Evolutionary conservation across 2,329 filamentous ascomycete genomes (phyloP), one percentile per base, ranked within the genome.

Genomic region (Pseudocercospora musae): DNA sequence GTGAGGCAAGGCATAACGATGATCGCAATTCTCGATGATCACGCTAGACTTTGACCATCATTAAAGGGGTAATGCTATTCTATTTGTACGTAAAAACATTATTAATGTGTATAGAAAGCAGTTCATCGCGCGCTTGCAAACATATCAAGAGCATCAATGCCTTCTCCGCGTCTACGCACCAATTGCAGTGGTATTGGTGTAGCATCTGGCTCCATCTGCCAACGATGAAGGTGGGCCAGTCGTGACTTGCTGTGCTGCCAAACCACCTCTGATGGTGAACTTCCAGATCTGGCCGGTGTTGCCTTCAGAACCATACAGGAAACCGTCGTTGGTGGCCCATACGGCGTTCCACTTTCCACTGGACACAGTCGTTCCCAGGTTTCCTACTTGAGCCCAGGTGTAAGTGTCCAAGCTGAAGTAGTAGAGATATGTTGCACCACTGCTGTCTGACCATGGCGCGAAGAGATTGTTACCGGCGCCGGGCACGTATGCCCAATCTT

Each of bases 401-500:
- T 42, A 37, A 7, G 60, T 42, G 1, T 4, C 27, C n/a, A 59
- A 18, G 9, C 50, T 49, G 53, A 66, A 63, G 5, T 10, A 13
- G 37, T 59, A 50, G 10, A 66, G 44, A 4, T 33, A 52, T 1
- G 64, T 63, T n/a, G 6, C 31, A 1, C 61, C 60, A 4, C 31
- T 25, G 15, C 29, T 27, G 11, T 27, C 27, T n/a, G 53, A 48
- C 1, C 27, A 48, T 2, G 62, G 15, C 0, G 59, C 52, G 23
- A 58, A 66, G 1, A 66, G 57, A n/a, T 48, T 40, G 11, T 60
- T 48, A 0, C 60, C 54, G 6, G 54, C 58, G 2, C 52, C 44
- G 8, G 55, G 55, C 2, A 63, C 61, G 33, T 56, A 66, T 3
- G 60, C 58, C 63, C 58, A 63, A 57, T 66, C 63, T 29, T 61